A percentile compares a stretch with the other conserved stretches of the same genome.
Conservation (phyloP, 768 basidiomycete genomes). For the Phanerochaete sordida region DNA sequence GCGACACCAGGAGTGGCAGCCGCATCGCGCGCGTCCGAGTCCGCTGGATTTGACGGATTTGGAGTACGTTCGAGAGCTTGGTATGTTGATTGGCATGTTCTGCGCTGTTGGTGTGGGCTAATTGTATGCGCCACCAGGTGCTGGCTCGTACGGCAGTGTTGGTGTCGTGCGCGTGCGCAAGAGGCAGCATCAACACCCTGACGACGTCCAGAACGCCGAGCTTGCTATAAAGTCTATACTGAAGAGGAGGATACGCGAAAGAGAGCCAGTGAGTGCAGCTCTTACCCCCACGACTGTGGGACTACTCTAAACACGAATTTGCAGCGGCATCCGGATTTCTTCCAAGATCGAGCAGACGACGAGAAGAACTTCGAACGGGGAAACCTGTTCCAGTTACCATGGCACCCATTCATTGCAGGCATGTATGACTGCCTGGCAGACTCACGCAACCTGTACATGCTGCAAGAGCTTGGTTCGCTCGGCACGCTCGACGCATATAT, state of each 20-base stretch:
- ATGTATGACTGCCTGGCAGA: constrained; percentile 46
- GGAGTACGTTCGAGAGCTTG: not conserved
- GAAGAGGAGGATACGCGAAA: not conserved
- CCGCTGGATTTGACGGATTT: not conserved
- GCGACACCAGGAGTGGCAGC: not conserved
- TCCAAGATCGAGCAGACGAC: not conserved
- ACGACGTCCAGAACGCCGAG: not conserved
- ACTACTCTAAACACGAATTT: not conserved
- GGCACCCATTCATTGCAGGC: constrained; percentile 53
- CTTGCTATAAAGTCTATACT: not conserved
- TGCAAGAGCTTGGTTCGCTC: constrained; percentile 47
- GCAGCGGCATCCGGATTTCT: not conserved
- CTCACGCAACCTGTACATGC: constrained; percentile 42
- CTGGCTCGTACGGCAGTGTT: not conserved
- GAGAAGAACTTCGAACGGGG: constrained; percentile 36
- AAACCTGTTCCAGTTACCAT: constrained; percentile 38
- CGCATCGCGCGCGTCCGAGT: not conserved
- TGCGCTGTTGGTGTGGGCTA: not conserved
- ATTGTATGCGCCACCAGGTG: not conserved
- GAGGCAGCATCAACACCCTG: not conserved
- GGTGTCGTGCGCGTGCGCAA: not conserved
- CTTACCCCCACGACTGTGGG: too few species aligned
- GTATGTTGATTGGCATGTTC: not conserved
- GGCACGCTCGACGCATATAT: constrained; percentile 40
- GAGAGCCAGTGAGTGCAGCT: not conserved